Evolutionary conservation across 164 flowering plant genomes (phyloP), one percentile per base, ranked within the genome.

Genomic region (Sedum album): DNA sequence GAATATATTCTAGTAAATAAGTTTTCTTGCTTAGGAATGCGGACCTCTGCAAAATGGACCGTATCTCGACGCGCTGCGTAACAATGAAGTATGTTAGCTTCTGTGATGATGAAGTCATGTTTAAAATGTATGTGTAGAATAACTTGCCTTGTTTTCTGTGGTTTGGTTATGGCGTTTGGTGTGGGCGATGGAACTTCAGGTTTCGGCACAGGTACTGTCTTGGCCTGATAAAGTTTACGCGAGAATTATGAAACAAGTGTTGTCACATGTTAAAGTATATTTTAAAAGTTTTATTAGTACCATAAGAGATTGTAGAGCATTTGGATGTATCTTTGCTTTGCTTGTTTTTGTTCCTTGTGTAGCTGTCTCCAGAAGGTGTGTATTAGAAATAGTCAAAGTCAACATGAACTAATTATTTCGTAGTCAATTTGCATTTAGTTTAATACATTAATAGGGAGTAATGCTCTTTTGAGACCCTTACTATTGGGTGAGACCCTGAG

Each of bases 331-430:
- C 90, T 80, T 73, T 82, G 82, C 76, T 89, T 89, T 13, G 97
- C 96, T 33, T 73, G 77, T 76, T 85, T 95, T 73, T 82, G 85
- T 13, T 84, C 96, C 69, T 79, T 87, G 75, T 86, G 79, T 75
- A 90, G 31, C 70, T 78, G 82, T 81, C 82, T 90, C 97, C 97
- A 92, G 73, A 95, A 87, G 39, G 83, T 77, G 72, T 95, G 90
- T 20, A 79, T 79, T n/a, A n/a, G n/a, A n/a, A n/a, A n/a, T n/a
- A n/a, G n/a, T n/a, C n/a, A n/a, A n/a, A n/a, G n/a, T n/a, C n/a
- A n/a, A n/a, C n/a, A n/a, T n/a, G n/a, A n/a, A n/a, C n/a, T n/a
- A n/a, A n/a, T n/a, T n/a, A n/a, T n/a, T n/a, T n/a, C n/a, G n/a
- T n/a, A n/a, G n/a, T n/a, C n/a, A n/a, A n/a, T n/a, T n/a, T n/a